Conservation (phyloP, 352 stramenopile genomes). For the Phytopythium montanum region DNA sequence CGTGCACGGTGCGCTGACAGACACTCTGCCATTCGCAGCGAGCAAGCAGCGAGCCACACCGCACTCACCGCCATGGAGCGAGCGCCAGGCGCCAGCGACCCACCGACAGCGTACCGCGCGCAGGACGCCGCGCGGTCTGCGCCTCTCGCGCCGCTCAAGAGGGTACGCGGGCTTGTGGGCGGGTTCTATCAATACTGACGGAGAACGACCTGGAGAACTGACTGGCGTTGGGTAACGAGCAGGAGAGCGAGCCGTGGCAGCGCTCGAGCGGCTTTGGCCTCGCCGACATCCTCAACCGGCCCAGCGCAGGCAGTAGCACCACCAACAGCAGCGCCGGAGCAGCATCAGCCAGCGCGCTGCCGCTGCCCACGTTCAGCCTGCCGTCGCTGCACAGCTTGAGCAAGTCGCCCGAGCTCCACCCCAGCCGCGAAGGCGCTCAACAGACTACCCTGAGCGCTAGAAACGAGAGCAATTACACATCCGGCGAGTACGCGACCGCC, state of each 20-base stretch:
- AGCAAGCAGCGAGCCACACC: not conserved
- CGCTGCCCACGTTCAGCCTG: constrained; percentile 65
- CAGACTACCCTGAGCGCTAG: constrained; percentile 36
- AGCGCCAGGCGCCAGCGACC: not conserved
- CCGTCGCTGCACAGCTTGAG: constrained; percentile 74
- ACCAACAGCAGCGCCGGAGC: constrained; percentile 2
- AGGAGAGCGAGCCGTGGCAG: constrained; percentile 71
- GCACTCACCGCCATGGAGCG: constrained; percentile 1
- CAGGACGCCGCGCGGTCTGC: constrained; percentile 8
- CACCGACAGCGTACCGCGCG: constrained; percentile 11
- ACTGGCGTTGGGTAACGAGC: constrained; percentile 15
- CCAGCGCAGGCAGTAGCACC: constrained; percentile 4
- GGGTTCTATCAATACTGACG: too few species aligned
- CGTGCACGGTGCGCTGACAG: too few species aligned
- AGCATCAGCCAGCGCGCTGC: constrained; percentile 3
- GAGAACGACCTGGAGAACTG: constrained; percentile 9
- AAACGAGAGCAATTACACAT: constrained; percentile 11
- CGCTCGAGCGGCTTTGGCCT: constrained; percentile 67
- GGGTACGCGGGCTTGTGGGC: constrained; percentile 20
- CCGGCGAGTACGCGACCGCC: not conserved
- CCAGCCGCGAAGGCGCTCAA: constrained; percentile 14
- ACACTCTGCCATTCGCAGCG: constrained; percentile 1
- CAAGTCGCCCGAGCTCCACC: constrained; percentile 43
- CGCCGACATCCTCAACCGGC: constrained; percentile 78
- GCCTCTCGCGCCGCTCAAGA: constrained; percentile 22